Conservation (phyloP, 2,329 filamentous ascomycete species). For the Colletotrichum plurivorum region DNA sequence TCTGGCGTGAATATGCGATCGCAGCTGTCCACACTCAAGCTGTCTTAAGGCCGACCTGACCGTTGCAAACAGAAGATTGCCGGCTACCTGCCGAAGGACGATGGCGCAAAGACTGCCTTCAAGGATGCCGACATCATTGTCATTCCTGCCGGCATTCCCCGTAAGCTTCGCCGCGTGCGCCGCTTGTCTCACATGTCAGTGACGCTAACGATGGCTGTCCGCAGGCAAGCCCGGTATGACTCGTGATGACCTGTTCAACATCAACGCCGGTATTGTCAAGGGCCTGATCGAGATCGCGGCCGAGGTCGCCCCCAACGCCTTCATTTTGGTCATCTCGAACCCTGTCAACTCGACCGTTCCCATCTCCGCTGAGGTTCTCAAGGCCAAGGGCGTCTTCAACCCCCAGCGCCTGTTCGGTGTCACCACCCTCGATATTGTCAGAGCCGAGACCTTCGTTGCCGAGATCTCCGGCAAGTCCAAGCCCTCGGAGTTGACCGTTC, state of each 20-base stretch:
- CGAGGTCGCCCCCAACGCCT: conserved; percentile 91
- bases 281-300: conserved; percentile 91
- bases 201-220: conserved; percentile 28
- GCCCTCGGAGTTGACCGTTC: conserved; percentile 86
- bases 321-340: conserved; percentile 98
- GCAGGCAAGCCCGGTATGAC: conserved; percentile 99
- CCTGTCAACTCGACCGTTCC: conserved; percentile 99
- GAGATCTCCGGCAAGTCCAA: conserved; percentile 86
- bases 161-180: conserved; percentile 67
- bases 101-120: conserved; percentile 88
- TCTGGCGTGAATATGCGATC: conserved; percentile 6
- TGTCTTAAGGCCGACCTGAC: conserved; percentile 22
- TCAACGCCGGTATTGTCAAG: conserved; percentile 98
- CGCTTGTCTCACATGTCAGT: not conserved
- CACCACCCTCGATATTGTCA: conserved; percentile 97
- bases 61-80: conserved; percentile 76
- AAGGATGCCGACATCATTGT: conserved; percentile 96
- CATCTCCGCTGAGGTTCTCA: conserved; percentile 96
- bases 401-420: conserved; percentile 97
- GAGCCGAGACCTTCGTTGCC: conserved; percentile 96
- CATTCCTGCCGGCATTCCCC: conserved; percentile 97
- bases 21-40: not conserved
- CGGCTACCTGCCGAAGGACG: conserved; percentile 88
- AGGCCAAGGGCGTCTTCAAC: conserved; percentile 93
- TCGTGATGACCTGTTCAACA: conserved; percentile 99